Evolutionary conservation across 345 rosid species (phyloP).

Genomic region (Atalantia buxifolia): DNA sequence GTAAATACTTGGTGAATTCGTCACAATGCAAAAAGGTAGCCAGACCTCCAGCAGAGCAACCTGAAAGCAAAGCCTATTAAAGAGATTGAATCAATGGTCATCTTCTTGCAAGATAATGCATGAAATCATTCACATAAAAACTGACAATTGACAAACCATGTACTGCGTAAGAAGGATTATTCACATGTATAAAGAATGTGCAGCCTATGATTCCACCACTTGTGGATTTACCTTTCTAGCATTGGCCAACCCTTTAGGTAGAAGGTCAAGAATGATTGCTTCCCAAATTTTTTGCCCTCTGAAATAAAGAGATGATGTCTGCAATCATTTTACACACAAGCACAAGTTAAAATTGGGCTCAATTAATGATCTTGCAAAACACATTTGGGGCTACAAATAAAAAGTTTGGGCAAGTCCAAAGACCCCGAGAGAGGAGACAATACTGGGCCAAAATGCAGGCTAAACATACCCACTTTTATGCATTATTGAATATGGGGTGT

Average conservation of each 20-base stretch:
- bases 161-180: background rate
- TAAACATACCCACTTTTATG: no score
- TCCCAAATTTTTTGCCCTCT: constrained; percentile 90
- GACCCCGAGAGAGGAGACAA: no score
- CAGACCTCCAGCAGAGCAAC: constrained; percentile 98
- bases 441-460: no score
- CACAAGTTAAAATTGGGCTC: background rate
- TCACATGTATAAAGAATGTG: background rate
- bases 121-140: background rate
- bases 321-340: constrained; percentile 31
- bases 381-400: no score
- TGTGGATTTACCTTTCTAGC: constrained; percentile 56
- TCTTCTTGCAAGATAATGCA: background rate
- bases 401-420: no score
- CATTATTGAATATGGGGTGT: no score
- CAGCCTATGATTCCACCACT: background rate
- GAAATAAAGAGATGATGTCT: constrained; percentile 84
- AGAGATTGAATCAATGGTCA: background rate
- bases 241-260: constrained; percentile 67
- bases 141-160: background rate
- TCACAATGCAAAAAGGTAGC: constrained; percentile 80
- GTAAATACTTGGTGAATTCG: constrained; percentile 54
- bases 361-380: background rate
- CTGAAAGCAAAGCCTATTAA: constrained; percentile 85
- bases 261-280: constrained; percentile 80